phyloP scores from a whole-genome alignment of 208 protist species.

The Leishmania aethiopica region DNA sequence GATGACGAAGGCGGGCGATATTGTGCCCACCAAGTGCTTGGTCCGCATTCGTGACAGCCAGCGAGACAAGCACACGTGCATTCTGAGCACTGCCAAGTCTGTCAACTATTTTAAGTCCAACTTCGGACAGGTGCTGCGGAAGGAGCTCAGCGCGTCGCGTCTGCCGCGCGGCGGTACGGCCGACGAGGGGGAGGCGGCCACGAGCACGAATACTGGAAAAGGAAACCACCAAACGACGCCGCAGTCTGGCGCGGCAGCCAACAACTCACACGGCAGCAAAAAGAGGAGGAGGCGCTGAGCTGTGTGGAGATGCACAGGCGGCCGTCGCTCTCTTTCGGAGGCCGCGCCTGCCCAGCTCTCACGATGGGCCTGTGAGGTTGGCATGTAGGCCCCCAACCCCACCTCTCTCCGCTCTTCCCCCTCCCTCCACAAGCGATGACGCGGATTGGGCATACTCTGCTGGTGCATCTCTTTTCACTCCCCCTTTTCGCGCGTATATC shows the following conservation, averaged over 20 bases:
- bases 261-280: neutral
- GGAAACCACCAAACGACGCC: neutral
- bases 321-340: neutral
- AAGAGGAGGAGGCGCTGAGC: neutral
- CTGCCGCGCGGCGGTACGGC: conserved; percentile 41
- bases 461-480: too few species aligned
- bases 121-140: conserved; percentile 68
- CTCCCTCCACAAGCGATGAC: neutral
- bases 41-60: conserved; percentile 74
- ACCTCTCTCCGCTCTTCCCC: neutral
- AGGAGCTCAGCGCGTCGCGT: conserved; percentile 61
- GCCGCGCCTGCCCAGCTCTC: neutral
- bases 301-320: neutral
- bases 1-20: conserved; percentile 2
- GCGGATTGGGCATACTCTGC: too few species aligned
- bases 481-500: neutral
- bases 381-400: neutral
- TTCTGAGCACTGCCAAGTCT: conserved; percentile 61
- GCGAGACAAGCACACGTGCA: conserved; percentile 55
- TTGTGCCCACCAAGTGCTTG: conserved; percentile 69
- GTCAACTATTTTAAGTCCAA: conserved; percentile 82
- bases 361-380: neutral
- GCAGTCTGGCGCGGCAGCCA: neutral
- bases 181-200: conserved; percentile 12
- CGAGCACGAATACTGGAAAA: neutral